Conservation (phyloP, 2,329 filamentous ascomycete genomes). For the Pestalotiopsis sp. region DNA sequence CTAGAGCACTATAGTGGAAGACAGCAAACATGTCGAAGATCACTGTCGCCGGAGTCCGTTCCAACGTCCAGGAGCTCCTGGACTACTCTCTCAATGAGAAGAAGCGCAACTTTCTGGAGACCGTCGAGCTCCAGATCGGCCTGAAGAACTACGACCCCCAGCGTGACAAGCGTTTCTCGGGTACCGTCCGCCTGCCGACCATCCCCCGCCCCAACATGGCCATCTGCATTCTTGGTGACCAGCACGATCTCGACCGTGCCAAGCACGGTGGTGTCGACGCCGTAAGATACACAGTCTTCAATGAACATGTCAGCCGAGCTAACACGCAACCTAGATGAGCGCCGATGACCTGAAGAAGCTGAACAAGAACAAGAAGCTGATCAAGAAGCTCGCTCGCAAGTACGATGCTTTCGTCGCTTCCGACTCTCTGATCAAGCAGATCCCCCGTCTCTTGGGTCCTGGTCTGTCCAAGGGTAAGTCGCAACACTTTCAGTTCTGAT, state of each 20-base stretch:
- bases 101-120: conserved; percentile 98
- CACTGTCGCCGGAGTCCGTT: conserved; percentile 54
- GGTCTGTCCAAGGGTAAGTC: conserved; percentile 90
- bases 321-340: conserved; percentile 62
- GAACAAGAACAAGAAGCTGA: conserved; percentile 77
- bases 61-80: conserved; percentile 83
- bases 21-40: conserved; percentile 88
- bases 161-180: conserved; percentile 99
- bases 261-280: conserved; percentile 97
- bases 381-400: conserved; percentile 99
- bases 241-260: conserved; percentile 99
- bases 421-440: conserved; percentile 98
- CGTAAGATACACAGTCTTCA: background rate
- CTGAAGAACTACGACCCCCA: conserved; percentile 91
- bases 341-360: conserved; percentile 99
- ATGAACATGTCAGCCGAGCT: background rate
- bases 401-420: conserved; percentile 99
- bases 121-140: conserved; percentile 84
- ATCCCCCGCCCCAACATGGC: conserved; percentile 89
- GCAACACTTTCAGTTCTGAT: background rate
- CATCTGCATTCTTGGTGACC: conserved; percentile 69
- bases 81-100: conserved; percentile 94
- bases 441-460: conserved; percentile 97
- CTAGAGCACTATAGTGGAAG: conserved; percentile 84
- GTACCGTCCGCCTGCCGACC: conserved; percentile 92